phyloP scores from a whole-genome alignment of 805 yeast genomes.

The Scheffersomyces amazonensis region DNA sequence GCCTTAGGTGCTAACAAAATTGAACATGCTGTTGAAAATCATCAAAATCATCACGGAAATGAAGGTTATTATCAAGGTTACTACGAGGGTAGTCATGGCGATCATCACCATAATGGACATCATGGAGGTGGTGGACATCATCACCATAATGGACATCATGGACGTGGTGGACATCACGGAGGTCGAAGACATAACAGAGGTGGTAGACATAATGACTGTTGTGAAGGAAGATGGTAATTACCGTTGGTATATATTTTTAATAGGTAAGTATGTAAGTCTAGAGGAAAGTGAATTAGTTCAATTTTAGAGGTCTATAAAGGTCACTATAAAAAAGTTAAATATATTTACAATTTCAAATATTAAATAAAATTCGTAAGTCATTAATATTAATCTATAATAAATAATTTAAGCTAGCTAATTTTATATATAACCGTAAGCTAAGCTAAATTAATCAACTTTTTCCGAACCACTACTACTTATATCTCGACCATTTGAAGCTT shows the following conservation, averaged over 20 bases:
- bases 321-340: no score
- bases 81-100: constrained; percentile 6
- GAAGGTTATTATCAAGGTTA: constrained; percentile 3
- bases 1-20: constrained; percentile 52
- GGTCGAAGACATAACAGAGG: constrained; percentile 8
- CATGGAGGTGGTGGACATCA: constrained; percentile 5
- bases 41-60: constrained; percentile 12
- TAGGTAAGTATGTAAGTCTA: no score
- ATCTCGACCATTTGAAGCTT: neutral
- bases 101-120: constrained; percentile 4
- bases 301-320: no score
- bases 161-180: constrained; percentile 9
- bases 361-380: no score
- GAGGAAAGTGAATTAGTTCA: no score
- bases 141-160: constrained; percentile 5
- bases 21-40: constrained; percentile 36
- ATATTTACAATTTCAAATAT: no score
- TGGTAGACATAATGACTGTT: neutral
- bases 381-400: no score
- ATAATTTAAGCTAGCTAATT: no score
- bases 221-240: constrained; percentile 3
- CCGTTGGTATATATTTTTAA: no score
- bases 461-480: neutral
- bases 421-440: no score
- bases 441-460: neutral